Evolutionary conservation across 2,329 filamentous ascomycete species (phyloP), one percentile per base, ranked within the genome.

Genomic region (Tolypocladium capitatum): DNA sequence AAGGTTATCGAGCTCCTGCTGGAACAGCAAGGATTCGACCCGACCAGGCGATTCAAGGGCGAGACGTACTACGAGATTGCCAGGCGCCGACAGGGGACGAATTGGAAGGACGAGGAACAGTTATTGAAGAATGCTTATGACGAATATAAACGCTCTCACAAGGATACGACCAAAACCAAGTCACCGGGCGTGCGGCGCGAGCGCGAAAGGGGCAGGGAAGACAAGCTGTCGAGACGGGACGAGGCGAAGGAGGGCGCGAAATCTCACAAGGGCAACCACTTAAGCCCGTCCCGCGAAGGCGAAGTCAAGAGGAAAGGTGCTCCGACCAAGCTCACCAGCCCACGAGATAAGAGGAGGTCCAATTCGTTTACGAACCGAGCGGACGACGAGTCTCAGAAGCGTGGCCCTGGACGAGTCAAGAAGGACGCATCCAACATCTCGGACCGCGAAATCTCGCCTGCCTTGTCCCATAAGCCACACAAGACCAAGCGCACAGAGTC

Each of bases 1-100:
- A 85, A 87, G 55, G 87, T 96, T 49, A 80, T 98, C 41, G 78
- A 84, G 49, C 70, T 95, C 11, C 74, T 96, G 8, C 70, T 95
- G 7, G 81, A 82, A 50, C 86, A 92, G 57, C 76, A 78, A 43
- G 69, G 69, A 16, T 96, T 97, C 61, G 83, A 98, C 57, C 90
- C 92, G 0, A 88, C 86, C 1, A 80, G 84, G 49, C 76, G 82
- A 27, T 83, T 81, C 55, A 81, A 82, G 55, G 86, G 86, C 21
- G 80, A 86, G 56, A 83, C 86, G 0, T 98, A 97, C 63, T 85
- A 81, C 58, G 89, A 98, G 53, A 81, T 97, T 51, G 88, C 92
- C 2, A 79, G 84, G 56, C 81, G 87, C 43, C 81, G 88, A 36
- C 81, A 82, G 54, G 91, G 92, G 0, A 86, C 90, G 8, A 84